Evolutionary conservation across 2,329 filamentous ascomycete genomes (phyloP), one percentile per base, ranked within the genome.

Genomic region (Claviceps monticola): DNA sequence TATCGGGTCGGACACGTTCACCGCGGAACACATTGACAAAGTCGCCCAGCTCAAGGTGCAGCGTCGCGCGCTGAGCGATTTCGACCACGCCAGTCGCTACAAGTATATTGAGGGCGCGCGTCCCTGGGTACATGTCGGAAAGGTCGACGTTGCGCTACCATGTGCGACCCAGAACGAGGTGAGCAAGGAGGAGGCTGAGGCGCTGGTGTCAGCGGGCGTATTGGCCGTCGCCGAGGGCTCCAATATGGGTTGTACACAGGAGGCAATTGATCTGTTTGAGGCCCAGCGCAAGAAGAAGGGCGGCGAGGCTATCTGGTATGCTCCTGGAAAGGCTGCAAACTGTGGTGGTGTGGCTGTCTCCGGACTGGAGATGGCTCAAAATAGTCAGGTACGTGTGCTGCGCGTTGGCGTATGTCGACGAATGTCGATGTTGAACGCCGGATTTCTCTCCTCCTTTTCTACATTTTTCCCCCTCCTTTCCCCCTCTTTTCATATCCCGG

Each of bases 191-290:
- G 93, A 98, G 76, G 93, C 90, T 50, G 75, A 88, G 73, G 82
- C 79, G 17, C 80, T 97, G 45, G 80, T 96, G 54, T 77, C 77
- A 48, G 79, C 78, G 54, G 91, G 91, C 59, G 79, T 78, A 65
- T 81, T 84, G 67, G 94, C 88, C 75, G 84, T 97, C 59, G 93
- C 93, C 53, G 93, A 98, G 74, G 93, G 93, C 53, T 93, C 86
- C 72, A 97, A 97, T 82, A 97, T 98, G 93, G 93, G 93, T 58
- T 96, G 89, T 78, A 96, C 90, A 37, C 88, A 93, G 72, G 89
- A 86, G 58, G 91, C 91, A 60, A 96, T 98, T 63, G 86, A 95
- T 63, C 75, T 88, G 58, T 97, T 97, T 68, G 91, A 97, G 79
- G 79, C 76, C 17, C 75, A 83, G 62, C 80, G 90, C 60, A 81